Base-by-base conservation (phyloP, 208 protist genomes). In the Trypanosoma conorhini region DNA sequence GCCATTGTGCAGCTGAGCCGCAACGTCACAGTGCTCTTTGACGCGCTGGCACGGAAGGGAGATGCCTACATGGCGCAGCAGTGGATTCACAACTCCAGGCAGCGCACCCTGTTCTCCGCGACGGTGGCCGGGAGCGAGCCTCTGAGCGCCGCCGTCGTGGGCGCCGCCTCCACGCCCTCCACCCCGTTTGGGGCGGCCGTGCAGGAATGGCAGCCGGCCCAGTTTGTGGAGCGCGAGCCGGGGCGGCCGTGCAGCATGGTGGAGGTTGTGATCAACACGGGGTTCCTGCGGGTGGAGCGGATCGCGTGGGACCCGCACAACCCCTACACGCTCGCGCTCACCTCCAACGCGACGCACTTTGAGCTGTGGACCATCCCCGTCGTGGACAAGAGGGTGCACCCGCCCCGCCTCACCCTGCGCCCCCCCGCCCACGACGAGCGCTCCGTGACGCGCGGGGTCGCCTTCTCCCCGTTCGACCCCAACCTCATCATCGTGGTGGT, bases 271-370 rank as follows among this genome's bases (percentile, higher is more conserved):
- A 96, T 96, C 57, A 73, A 89, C 54, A 87, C 84, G 30, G 80
- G 77, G 13, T 81, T 85, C 54, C 67, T 81, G 62, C 77, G 69
- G 19, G 85, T 94, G 54, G 82, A 92, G 60, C 85, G 86, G 42
- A 91, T 96, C 44, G 83, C 82, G 21, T 96, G 91, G 89, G 91
- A 96, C 65, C 83, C 86, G 55, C 87, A 96, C 67, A 81, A 89
- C 40, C 77, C 82, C 26, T 93, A 96, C 77, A 93, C 88, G n/a
- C 80, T 96, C n/a, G 87, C 87, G 5, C 81, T 94, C 22, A 88
- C 75, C 38, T 89, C 84, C 12, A 62, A 80, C 0, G 65, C 73
- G 13, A 93, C 85, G 15, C 79, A 90, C 70, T 96, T 96, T 74
- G 88, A 96, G 74, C 62, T 96, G 42, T 94, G 91, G 87, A 72